Evolutionary conservation across 2,329 filamentous ascomycete genomes (phyloP).

Genomic region (Juglanconis sp.): DNA sequence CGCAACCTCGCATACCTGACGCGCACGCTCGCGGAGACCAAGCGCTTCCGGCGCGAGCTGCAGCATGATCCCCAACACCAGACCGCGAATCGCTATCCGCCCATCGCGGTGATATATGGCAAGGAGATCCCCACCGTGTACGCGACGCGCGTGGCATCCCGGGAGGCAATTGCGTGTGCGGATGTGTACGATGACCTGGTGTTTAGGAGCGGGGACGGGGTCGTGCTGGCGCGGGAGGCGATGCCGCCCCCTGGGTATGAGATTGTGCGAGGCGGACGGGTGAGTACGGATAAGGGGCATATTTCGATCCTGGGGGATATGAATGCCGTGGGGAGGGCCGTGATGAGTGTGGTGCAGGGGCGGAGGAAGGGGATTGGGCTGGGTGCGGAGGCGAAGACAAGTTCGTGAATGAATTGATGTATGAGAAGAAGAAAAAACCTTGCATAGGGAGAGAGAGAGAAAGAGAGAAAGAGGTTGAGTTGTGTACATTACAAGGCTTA

Average conservation of each 20-base stretch:
- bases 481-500: neutral
- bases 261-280: constrained; percentile 67
- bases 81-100: constrained; percentile 72
- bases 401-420: neutral
- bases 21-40: constrained; percentile 69
- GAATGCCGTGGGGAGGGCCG: constrained; percentile 71
- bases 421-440: neutral
- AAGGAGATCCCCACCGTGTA: constrained; percentile 84
- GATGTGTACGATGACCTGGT: constrained; percentile 84
- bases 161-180: constrained; percentile 69
- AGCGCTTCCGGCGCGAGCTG: constrained; percentile 73
- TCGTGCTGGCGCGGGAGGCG: constrained; percentile 79
- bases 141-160: constrained; percentile 69
- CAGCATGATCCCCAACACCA: constrained; percentile 58
- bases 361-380: constrained; percentile 70
- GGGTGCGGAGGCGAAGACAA: constrained; percentile 30
- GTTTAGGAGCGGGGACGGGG: constrained; percentile 85
- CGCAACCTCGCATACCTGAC: constrained; percentile 62
- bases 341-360: constrained; percentile 66
- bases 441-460: too few species aligned
- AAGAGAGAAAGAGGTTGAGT: too few species aligned
- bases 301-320: constrained; percentile 84
- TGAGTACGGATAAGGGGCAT: constrained; percentile 81
- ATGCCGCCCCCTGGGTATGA: constrained; percentile 81
- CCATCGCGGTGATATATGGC: constrained; percentile 78